These are phyloP conservation scores for Lineolata rhizophorae DNA, from an alignment of 495 filamentous ascomycete species.

Conservation along the genomic window DNA sequence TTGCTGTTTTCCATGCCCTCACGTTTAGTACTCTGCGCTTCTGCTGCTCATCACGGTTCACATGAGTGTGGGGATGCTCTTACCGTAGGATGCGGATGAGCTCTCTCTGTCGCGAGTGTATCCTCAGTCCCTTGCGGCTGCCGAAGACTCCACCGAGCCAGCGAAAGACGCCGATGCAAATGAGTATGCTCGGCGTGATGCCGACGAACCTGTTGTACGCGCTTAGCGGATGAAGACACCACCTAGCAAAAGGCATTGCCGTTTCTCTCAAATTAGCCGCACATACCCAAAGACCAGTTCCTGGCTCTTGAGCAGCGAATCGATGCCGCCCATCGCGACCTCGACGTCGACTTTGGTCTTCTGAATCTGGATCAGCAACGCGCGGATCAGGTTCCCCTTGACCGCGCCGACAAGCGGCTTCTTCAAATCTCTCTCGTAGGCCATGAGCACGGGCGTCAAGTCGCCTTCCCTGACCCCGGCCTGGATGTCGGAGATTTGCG, in stretches of 20 bases:
- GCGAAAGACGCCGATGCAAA: constrained; percentile 49
- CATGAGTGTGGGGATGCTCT: constrained; percentile 5
- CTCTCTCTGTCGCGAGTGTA: constrained; percentile 35
- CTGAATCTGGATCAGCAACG: constrained; percentile 86
- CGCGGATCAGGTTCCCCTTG: constrained; percentile 66
- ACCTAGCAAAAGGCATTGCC: too few species aligned
- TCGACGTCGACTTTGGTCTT: constrained; percentile 98
- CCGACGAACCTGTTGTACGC: constrained; percentile 44
- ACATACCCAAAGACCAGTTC: constrained; percentile 74
- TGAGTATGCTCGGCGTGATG: constrained; percentile 71
- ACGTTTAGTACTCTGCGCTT: not conserved
- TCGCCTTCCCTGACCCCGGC: constrained; percentile 73
- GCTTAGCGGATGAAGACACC: too few species aligned
- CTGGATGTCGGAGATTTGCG: constrained; percentile 45
- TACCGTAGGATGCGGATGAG: constrained; percentile 52
- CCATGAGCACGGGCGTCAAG: constrained; percentile 70
- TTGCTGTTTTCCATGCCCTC: constrained; percentile 24
- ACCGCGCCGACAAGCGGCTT: constrained; percentile 60
- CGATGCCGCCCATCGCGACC: constrained; percentile 84
- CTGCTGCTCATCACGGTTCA: too few species aligned
- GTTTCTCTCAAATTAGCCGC: too few species aligned
- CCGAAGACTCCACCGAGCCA: constrained; percentile 49
- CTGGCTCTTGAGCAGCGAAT: constrained; percentile 79
- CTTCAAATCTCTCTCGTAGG: constrained; percentile 72
- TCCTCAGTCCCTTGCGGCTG: constrained; percentile 38